Evolutionary conservation across 139 green algal genomes (phyloP), one percentile per base, ranked within the genome.

Genomic region (Dunaliella sp.): DNA sequence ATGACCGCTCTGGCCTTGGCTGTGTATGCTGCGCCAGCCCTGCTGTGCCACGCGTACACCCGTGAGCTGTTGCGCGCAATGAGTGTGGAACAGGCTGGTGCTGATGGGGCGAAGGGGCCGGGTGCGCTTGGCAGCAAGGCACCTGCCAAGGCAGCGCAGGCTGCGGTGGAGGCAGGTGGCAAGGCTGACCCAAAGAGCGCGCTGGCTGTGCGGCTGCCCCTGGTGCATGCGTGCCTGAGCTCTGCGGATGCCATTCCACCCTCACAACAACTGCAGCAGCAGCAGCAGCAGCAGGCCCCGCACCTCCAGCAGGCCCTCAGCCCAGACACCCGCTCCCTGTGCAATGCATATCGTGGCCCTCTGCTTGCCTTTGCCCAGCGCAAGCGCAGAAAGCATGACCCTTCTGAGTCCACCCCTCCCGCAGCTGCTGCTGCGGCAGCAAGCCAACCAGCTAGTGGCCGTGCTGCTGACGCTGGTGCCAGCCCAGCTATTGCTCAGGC

Each of bases 311-410:
- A 81, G 76, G n/a, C 1, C 31, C n/a, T 12, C 33, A 24, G 30
- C 7, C 30, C 1, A 36, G 22, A 25, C 3, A 0, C 2, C 0
- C 82, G 86, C 33, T 30, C 82, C 12, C 38, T 91, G 25, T 34
- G 65, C 0, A 25, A 2, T 7, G 3, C 48, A 2, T 91, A 83
- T 74, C 35, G 82, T 0, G 83, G 36, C 26, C 57, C 89, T 25
- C 81, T 92, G 38, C 80, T 92, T 0, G 85, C 89, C 1, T 92
- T 86, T 57, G 80, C 83, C 3, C 85, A 86, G 25, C 82, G 84
- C 12, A 88, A 86, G 58, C 72, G n/a, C 21, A 80, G 77, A 3
- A 91, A 89, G 58, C 1, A 1, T 77, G 37, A 65, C 37, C 25
- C 81, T 1, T 38, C 82, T 57, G 58, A 24, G n/a, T 36, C 35